Evolutionary conservation across 2,329 filamentous ascomycete species (phyloP).

Genomic region (Fusarium scirpi): DNA sequence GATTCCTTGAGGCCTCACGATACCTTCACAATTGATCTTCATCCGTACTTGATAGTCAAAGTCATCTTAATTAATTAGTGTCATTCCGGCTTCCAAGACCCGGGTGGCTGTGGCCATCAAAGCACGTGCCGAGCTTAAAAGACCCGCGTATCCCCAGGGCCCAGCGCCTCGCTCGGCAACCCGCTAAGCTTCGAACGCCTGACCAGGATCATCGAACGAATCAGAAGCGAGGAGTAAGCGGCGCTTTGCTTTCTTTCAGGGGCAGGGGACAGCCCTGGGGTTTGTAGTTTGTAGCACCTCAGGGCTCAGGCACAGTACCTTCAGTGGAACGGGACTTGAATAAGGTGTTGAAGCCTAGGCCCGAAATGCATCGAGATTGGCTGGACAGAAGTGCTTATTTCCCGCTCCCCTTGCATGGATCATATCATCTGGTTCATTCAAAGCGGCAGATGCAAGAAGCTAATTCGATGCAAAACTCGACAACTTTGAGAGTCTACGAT

Average conservation of each 20-base stretch:
- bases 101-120: slow-evolving; percentile 21
- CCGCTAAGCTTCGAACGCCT: slow-evolving; percentile 35
- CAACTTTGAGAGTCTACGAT: background rate
- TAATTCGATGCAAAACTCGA: slow-evolving; percentile 16
- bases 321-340: slow-evolving; percentile 27
- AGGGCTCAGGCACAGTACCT: slow-evolving; percentile 16
- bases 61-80: slow-evolving; percentile 5
- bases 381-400: slow-evolving; percentile 23
- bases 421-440: slow-evolving; percentile 12
- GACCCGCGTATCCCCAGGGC: slow-evolving; percentile 33
- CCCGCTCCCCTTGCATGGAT: slow-evolving; percentile 28
- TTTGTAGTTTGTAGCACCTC: background rate
- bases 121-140: slow-evolving; percentile 21
- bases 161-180: slow-evolving; percentile 43
- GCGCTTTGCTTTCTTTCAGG: slow-evolving; percentile 39
- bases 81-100: slow-evolving; percentile 15
- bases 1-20: background rate
- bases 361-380: slow-evolving; percentile 44
- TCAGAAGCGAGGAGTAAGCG: slow-evolving; percentile 23
- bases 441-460: slow-evolving; percentile 24
- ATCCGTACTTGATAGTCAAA: background rate
- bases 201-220: slow-evolving; percentile 27
- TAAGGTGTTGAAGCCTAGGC: slow-evolving; percentile 14
- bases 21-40: background rate
- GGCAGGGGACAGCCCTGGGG: slow-evolving; percentile 30